Evolutionary conservation across 306 rosid genomes (phyloP).

Genomic region (Arachis stenosperma): DNA sequence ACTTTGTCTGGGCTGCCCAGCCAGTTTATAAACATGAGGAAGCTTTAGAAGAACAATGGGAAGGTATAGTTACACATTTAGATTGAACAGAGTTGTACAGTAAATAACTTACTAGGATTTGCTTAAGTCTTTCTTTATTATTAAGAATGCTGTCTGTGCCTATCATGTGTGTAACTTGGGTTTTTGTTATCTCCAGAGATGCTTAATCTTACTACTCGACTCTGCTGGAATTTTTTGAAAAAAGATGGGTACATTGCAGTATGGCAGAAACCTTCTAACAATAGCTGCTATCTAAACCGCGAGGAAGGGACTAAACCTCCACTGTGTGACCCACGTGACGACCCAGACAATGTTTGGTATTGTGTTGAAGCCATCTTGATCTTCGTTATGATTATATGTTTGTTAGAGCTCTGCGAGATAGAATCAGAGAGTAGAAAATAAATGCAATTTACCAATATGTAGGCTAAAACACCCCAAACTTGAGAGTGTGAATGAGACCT

Average conservation of each 20-base stretch:
- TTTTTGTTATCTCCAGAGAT: slow-evolving; percentile 63
- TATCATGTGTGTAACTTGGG: slow-evolving; percentile 27
- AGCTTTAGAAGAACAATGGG: slow-evolving; percentile 89
- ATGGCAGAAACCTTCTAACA: slow-evolving; percentile 82
- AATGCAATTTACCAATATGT: slow-evolving; percentile 20
- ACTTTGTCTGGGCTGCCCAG: slow-evolving; percentile 99
- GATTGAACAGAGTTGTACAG: slow-evolving; percentile 22
- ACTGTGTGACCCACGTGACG: slow-evolving; percentile 72
- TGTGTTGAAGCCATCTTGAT: slow-evolving; percentile 35
- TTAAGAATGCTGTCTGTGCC: slow-evolving; percentile 21
- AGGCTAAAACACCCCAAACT: slow-evolving; percentile 23
- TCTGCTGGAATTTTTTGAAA: slow-evolving; percentile 89
- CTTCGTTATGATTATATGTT: not conserved
- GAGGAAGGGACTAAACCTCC: slow-evolving; percentile 80
- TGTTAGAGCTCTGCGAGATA: slow-evolving; percentile 32
- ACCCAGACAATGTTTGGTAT: slow-evolving; percentile 91
- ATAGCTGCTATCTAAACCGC: slow-evolving; percentile 73
- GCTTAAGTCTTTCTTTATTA: slow-evolving; percentile 14
- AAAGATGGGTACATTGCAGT: slow-evolving; percentile 87
- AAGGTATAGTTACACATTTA: slow-evolving; percentile 58
- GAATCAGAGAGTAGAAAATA: slow-evolving; percentile 13
- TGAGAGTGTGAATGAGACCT: no score
- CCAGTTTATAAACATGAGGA: slow-evolving; percentile 98
- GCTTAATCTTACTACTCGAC: slow-evolving; percentile 86
- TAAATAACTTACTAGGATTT: slow-evolving; percentile 25